Conservation (phyloP, 2,329 filamentous ascomycete genomes). For the Pleoardoris graminearum region DNA sequence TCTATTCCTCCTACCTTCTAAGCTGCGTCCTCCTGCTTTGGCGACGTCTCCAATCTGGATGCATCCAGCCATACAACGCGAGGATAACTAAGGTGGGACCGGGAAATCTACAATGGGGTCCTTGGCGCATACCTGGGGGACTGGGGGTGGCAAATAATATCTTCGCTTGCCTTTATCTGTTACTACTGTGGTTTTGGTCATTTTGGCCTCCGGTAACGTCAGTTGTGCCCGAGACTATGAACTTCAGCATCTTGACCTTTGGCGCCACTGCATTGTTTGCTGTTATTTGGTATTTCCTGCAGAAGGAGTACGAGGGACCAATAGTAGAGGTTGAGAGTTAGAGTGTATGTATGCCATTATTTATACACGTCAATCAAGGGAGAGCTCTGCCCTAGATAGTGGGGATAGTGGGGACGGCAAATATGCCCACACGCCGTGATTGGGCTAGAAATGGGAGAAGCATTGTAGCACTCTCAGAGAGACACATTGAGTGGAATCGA, state of each 20-base stretch:
- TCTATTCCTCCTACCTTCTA: constrained; percentile 16
- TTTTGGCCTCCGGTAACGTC: constrained; percentile 9
- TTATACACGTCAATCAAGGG: background rate
- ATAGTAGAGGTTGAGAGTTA: background rate
- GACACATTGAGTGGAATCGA: too few relatives aligned
- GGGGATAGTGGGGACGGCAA: too few relatives aligned
- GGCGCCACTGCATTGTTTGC: background rate
- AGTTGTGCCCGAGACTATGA: background rate
- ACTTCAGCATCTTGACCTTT: background rate
- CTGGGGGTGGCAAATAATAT: constrained; percentile 8
- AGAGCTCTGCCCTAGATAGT: too few relatives aligned
- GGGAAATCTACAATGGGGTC: constrained; percentile 8
- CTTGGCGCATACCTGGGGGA: constrained; percentile 9
- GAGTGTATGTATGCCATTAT: background rate
- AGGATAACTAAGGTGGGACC: background rate
- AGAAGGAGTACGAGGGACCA: background rate
- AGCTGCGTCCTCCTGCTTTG: constrained; percentile 9
- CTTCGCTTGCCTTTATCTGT: constrained; percentile 2
- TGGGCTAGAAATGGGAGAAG: too few relatives aligned
- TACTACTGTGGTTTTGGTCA: constrained; percentile 1
- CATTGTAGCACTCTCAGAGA: too few relatives aligned
- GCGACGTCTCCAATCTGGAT: constrained; percentile 7
- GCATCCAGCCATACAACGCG: constrained; percentile 2
- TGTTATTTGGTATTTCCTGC: background rate
- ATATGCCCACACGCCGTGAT: too few relatives aligned